Evolutionary conservation across 768 basidiomycete species (phyloP), one percentile per base, ranked within the genome.

Genomic region (Russula foetens): DNA sequence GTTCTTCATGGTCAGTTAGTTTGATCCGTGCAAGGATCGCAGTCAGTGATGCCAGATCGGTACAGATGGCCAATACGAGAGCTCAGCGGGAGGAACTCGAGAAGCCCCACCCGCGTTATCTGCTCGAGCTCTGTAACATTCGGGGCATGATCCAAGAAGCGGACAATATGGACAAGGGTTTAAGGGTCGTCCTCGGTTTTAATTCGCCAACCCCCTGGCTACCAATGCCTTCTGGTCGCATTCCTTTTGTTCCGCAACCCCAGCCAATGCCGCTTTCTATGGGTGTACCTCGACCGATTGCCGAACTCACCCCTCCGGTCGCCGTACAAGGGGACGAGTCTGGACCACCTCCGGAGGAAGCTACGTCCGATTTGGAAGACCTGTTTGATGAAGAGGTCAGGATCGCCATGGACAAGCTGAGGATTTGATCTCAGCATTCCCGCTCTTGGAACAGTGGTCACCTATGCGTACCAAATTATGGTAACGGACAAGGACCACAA

Each of bases 311-410:
- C 15, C 15, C n/a, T 12, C 41, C 49, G 31, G 26, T 17, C 19
- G 5, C 39, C 3, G 15, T n/a, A n/a, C n/a, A n/a, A 52, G 23
- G 43, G 31, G 21, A 52, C n/a, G 6, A 75, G 66, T 80, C 82
- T 57, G 80, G 80, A 6, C 85, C 85, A 11, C 83, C 86, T 6
- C 84, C 86, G 14, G 90, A 90, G 73, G 82, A 84, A 46, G 69
- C 71, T 48, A 87, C 84, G 77, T 82, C 79, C 28, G 85, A 90
- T 56, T 88, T 82, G 82, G 85, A 87, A 46, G 79, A 80, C 7
- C 76, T 79, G 24, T 73, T 78, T 15, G 82, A 74, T 61, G 74
- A 75, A 58, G 73, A 76, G 48, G 53, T 73, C 23, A 23, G 14
- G 24, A 51, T 38, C 15, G 50, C 50, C 33, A 51, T 51, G 50